Evolutionary conservation across 352 stramenopile species (phyloP).

Genomic region (Globisporangium alternatum): DNA sequence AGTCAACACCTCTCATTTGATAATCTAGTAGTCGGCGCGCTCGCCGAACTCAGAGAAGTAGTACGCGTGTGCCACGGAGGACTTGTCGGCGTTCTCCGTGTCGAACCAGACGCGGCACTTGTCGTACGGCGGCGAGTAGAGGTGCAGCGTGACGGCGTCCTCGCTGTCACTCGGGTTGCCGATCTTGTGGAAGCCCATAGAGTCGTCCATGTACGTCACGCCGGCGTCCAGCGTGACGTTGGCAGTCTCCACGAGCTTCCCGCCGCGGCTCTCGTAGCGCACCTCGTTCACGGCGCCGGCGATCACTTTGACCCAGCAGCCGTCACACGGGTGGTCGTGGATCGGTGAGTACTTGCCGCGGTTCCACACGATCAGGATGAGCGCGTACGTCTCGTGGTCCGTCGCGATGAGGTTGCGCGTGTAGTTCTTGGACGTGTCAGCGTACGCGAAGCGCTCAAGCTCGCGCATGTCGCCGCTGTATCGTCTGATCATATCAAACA

Average conservation of each 20-base stretch:
- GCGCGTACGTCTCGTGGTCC: slow-evolving; percentile 87
- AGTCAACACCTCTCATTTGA: background rate
- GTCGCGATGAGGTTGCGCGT: slow-evolving; percentile 90
- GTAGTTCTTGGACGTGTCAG: slow-evolving; percentile 79
- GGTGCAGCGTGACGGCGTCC: slow-evolving; percentile 70
- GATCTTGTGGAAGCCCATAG: slow-evolving; percentile 83
- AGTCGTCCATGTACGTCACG: slow-evolving; percentile 69
- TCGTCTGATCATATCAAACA: slow-evolving; percentile 16
- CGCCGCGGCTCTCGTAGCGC: slow-evolving; percentile 42
- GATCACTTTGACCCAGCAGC: slow-evolving; percentile 80
- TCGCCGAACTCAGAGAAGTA: slow-evolving; percentile 79
- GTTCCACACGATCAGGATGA: slow-evolving; percentile 94
- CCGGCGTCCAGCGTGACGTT: slow-evolving; percentile 29
- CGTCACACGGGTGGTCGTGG: slow-evolving; percentile 88
- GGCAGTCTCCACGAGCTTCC: slow-evolving; percentile 25
- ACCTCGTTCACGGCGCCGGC: slow-evolving; percentile 68
- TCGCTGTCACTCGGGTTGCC: slow-evolving; percentile 39
- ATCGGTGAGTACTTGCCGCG: slow-evolving; percentile 70
- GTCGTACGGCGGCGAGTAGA: slow-evolving; percentile 82
- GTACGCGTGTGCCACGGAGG: slow-evolving; percentile 60
- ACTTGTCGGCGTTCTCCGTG: slow-evolving; percentile 43
- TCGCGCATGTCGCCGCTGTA: slow-evolving; percentile 47
- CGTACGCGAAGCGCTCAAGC: slow-evolving; percentile 61
- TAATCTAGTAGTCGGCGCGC: slow-evolving; percentile 40
- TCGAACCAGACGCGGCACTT: slow-evolving; percentile 83